A percentile compares a stretch with the other conserved stretches of the same genome.
phyloP scores from a whole-genome alignment of 78 protist species.

The Cavenderia fasciculata region DNA sequence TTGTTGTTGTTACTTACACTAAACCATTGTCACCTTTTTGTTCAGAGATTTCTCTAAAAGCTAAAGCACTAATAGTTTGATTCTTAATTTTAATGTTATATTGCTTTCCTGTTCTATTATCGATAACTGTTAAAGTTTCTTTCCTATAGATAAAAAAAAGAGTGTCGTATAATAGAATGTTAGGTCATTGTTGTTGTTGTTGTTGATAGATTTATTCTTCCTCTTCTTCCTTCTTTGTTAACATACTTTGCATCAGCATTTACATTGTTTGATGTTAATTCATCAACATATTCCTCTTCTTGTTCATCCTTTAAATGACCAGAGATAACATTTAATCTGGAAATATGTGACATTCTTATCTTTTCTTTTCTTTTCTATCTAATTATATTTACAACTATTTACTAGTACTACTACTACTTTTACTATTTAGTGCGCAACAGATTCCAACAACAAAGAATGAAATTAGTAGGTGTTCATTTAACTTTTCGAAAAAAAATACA shows the following conservation, averaged over 20 bases:
- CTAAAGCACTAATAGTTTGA: constrained; percentile 21
- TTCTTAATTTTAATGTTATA: constrained; percentile 55
- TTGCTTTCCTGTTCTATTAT: constrained; percentile 65
- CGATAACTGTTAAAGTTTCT: constrained; percentile 36
- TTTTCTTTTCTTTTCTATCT: no score
- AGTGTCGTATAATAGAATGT: neutral
- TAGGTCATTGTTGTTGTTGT: neutral
- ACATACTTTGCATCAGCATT: constrained; percentile 16
- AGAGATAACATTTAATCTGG: neutral
- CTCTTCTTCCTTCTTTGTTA: neutral
- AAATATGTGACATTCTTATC: constrained; percentile 29
- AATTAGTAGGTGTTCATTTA: no score
- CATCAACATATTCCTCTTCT: neutral
- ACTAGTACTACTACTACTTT: no score
- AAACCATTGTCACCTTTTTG: constrained; percentile 44
- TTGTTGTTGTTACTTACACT: neutral
- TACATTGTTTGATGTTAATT: constrained; percentile 3
- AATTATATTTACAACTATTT: no score
- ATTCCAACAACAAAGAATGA: no score
- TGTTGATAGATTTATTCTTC: neutral
- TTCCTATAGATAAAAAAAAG: neutral
- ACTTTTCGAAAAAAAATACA: no score
- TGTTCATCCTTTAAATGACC: constrained; percentile 13
- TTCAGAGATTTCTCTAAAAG: constrained; percentile 28
- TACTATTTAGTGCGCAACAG: no score